Percentiles rank a stretch among this genome's conserved stretches.
phyloP scores from a whole-genome alignment of 176 grass and related monocot species.

The Carex parvula region DNA sequence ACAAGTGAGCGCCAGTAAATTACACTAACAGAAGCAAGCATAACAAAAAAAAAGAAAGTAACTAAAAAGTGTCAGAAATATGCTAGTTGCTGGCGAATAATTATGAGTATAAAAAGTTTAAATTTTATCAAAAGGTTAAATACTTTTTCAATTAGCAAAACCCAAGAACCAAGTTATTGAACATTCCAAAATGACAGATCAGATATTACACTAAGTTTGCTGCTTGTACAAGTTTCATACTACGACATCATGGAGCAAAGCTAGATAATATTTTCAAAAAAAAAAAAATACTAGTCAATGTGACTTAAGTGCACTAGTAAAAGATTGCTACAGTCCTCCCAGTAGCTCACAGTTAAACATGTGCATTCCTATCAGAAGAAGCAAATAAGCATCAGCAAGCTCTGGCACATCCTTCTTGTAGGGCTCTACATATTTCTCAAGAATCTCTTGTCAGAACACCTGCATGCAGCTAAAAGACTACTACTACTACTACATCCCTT shows the following conservation, averaged over 20 bases:
- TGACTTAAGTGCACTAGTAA: background rate
- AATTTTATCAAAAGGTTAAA: background rate
- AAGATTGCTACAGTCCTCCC: background rate
- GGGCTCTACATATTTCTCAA: background rate
- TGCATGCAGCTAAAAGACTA: background rate
- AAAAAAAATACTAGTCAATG: background rate
- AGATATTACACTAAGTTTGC: background rate
- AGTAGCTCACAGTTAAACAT: background rate
- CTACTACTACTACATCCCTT: background rate
- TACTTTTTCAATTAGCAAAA: background rate
- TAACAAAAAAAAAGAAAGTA: background rate
- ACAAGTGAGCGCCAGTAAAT: background rate
- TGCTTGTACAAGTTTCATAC: background rate
- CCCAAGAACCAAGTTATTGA: background rate
- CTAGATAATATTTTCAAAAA: background rate
- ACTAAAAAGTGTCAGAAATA: background rate
- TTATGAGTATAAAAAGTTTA: background rate
- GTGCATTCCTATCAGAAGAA: background rate
- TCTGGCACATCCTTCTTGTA: constrained; percentile 15
- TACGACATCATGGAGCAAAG: background rate
- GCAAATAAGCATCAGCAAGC: background rate
- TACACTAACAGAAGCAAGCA: background rate
- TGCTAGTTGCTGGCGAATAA: background rate
- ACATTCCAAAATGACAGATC: background rate
- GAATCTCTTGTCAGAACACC: background rate